phyloP scores from a whole-genome alignment of 2,329 filamentous ascomycete species.

The Xylaria sp. region DNA sequence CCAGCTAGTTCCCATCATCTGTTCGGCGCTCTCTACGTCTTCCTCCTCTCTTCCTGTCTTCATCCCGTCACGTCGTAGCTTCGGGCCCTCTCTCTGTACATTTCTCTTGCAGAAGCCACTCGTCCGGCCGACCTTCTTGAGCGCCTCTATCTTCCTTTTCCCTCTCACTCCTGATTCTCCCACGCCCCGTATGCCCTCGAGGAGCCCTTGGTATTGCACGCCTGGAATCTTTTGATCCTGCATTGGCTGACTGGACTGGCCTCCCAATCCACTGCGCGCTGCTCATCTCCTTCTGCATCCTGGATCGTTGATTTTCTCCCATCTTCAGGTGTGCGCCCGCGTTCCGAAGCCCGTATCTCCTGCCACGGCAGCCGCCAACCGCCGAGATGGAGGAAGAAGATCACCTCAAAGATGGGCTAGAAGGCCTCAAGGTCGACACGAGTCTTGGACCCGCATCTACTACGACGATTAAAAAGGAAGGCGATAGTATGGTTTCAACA shows the following conservation, averaged over 20 bases:
- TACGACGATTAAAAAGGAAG: conserved; percentile 55
- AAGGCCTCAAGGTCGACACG: conserved; percentile 59
- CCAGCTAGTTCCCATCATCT: conserved; percentile 44
- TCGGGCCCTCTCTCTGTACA: conserved; percentile 8
- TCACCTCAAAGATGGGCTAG: conserved; percentile 50
- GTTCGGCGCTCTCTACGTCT: conserved; percentile 32
- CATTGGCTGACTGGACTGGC: conserved; percentile 25
- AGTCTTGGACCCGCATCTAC: conserved; percentile 41
- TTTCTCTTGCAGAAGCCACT: conserved; percentile 11
- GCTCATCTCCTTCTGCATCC: conserved; percentile 21
- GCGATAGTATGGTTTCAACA: conserved; percentile 53
- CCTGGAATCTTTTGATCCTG: conserved; percentile 21
- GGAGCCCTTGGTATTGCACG: conserved; percentile 26
- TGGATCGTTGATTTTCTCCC: conserved; percentile 19
- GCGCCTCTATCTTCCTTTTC: conserved; percentile 3
- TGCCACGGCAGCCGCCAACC: conserved; percentile 19
- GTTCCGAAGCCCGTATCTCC: conserved; percentile 20
- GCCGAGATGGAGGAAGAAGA: conserved; percentile 51
- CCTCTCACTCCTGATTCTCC: conserved; percentile 11
- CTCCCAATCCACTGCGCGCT: conserved; percentile 24
- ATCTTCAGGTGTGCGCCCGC: conserved; percentile 19
- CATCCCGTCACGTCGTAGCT: conserved; percentile 8
- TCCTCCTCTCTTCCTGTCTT: conserved; percentile 20
- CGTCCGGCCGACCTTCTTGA: neutral
- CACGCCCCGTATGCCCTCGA: conserved; percentile 25